These are phyloP conservation scores for Viola pubescens DNA, from an alignment of 441 rosid genomes.

Conservation along the genomic window DNA sequence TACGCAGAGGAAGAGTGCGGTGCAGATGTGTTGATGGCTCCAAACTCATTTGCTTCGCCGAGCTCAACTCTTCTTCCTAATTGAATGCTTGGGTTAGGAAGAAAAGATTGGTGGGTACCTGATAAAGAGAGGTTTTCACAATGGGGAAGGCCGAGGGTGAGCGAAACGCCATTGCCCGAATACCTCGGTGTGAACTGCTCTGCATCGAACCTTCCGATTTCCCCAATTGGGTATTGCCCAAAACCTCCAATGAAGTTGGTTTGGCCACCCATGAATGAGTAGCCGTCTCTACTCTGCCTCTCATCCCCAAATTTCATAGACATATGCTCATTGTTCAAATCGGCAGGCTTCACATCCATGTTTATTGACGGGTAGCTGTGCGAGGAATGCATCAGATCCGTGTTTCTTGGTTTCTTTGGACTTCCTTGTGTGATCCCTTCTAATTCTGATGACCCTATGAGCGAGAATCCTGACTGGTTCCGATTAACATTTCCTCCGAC, in stretches of 20 bases:
- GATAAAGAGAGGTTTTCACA: slow-evolving; percentile 70
- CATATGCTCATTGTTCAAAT: slow-evolving; percentile 31
- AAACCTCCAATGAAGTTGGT: slow-evolving; percentile 68
- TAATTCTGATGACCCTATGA: slow-evolving; percentile 55
- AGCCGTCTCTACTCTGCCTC: slow-evolving; percentile 63
- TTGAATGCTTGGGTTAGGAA: slow-evolving; percentile 72
- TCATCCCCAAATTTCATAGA: slow-evolving; percentile 52
- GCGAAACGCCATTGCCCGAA: slow-evolving; percentile 80
- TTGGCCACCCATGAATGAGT: slow-evolving; percentile 66
- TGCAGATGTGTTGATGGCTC: slow-evolving; percentile 40
- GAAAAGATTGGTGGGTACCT: slow-evolving; percentile 59
- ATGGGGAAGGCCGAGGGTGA: slow-evolving; percentile 81
- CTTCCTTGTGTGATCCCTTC: slow-evolving; percentile 71
- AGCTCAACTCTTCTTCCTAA: slow-evolving; percentile 68
- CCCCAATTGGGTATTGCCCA: slow-evolving; percentile 86
- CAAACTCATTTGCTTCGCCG: slow-evolving; percentile 58
- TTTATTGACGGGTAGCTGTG: slow-evolving; percentile 35
- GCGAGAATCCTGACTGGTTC: slow-evolving; percentile 49
- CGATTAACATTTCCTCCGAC: slow-evolving; percentile 29
- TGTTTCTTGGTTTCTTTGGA: slow-evolving; percentile 64
- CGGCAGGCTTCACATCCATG: slow-evolving; percentile 33
- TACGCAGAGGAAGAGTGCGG: slow-evolving; percentile 66
- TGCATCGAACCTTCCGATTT: slow-evolving; percentile 69
- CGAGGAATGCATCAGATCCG: slow-evolving; percentile 47
- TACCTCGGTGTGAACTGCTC: slow-evolving; percentile 70